Percentiles rank a stretch among this genome's conserved stretches.
Conservation (phyloP, 345 rosid species). For the Acer saccharum region DNA sequence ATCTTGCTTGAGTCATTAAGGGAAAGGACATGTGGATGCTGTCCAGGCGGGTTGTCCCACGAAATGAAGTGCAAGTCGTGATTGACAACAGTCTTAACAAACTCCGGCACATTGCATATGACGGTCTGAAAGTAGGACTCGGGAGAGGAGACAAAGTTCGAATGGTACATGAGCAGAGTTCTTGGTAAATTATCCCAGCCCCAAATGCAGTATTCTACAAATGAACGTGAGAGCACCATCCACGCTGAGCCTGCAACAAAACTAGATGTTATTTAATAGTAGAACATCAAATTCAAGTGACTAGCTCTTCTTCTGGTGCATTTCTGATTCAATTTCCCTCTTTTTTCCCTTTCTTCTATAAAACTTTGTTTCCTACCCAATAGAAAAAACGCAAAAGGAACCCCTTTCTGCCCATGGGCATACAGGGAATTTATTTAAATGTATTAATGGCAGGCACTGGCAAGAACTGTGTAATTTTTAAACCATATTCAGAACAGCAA, state of each 20-base stretch:
- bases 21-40: slow-evolving; percentile 85
- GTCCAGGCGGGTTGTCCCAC: slow-evolving; percentile 94
- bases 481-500: background rate
- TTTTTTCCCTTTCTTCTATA: background rate
- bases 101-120: slow-evolving; percentile 88
- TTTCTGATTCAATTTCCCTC: background rate
- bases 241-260: slow-evolving; percentile 86
- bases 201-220: slow-evolving; percentile 91
- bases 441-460: background rate
- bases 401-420: background rate
- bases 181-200: slow-evolving; percentile 99
- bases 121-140: slow-evolving; percentile 98
- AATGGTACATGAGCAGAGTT: slow-evolving; percentile 88
- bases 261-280: background rate
- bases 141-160: slow-evolving; percentile 95
- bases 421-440: background rate
- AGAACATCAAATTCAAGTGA: background rate
- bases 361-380: background rate
- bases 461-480: background rate
- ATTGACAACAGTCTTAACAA: slow-evolving; percentile 62
- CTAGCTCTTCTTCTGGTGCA: background rate
- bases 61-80: slow-evolving; percentile 95
- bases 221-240: slow-evolving; percentile 89
- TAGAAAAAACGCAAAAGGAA: background rate
- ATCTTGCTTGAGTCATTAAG: slow-evolving; percentile 67